These are phyloP conservation scores for Toxoplasma gondii DNA, from an alignment of 169 alveolate genomes.

Conservation along the genomic window DNA sequence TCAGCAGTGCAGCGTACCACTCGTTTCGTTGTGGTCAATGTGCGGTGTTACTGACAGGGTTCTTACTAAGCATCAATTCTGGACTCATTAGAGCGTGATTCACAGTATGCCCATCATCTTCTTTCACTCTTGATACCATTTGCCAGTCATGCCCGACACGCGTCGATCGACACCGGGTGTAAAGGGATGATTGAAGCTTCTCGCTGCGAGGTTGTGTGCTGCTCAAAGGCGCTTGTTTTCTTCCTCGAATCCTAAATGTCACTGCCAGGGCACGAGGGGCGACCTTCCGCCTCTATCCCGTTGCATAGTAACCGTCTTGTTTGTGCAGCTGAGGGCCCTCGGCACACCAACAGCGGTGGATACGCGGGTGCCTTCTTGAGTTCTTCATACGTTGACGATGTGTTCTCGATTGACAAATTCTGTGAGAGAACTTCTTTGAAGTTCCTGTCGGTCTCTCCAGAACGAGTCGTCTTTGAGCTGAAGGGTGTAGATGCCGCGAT, in stretches of 20 bases:
- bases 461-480: constrained; percentile 74
- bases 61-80: not conserved
- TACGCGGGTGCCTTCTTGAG: constrained; percentile 31
- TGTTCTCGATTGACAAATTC: not conserved
- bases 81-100: not conserved
- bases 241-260: constrained; percentile 9
- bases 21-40: no score
- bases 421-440: not conserved
- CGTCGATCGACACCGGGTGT: not conserved
- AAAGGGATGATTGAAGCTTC: not conserved
- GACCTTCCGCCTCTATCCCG: not conserved
- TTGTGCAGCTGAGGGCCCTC: constrained; percentile 38
- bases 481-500: constrained; percentile 87
- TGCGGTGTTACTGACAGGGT: no score
- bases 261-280: not conserved
- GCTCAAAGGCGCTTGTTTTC: not conserved
- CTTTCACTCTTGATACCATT: not conserved
- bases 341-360: constrained; percentile 38
- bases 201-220: no score
- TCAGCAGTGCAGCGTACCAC: no score
- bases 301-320: constrained; percentile 9
- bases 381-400: constrained; percentile 18
- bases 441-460: constrained; percentile 2
- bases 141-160: not conserved
- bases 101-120: not conserved